Base-by-base conservation (phyloP, 2,329 filamentous ascomycete genomes). In the Helotiales sp. region DNA sequence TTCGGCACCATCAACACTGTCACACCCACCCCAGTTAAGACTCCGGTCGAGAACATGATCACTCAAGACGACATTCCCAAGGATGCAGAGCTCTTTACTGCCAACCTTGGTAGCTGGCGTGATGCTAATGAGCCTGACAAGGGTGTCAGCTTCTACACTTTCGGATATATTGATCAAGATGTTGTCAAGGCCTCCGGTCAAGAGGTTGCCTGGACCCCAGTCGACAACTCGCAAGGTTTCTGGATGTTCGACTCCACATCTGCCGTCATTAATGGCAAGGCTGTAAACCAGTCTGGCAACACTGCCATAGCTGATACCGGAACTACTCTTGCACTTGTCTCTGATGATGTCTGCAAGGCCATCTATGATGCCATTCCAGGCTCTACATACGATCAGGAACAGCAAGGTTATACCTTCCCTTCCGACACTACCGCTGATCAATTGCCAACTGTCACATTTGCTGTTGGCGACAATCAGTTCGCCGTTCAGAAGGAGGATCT, bases 231-330 rank as follows among this genome's bases (percentile, higher is more conserved):
- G 1, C 72, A 84, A 55, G 88, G 88, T 22, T 89, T 89, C 75
- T 91, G 87, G 88, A 75, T 81, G 70, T 83, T 90, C 69, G 69
- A 77, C 5, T 88, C 85, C 1, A 73, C 78, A 7, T 81, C 80
- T 0, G 79, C 79, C 22, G 78, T 77, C 0, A 75, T 91, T 61
- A 84, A 84, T 63, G 85, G 82, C 56, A 76, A 81, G 59, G 75
- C 74, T 1, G 71, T 86, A 27, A 49, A 72, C 1, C 76, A 80
- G 9, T 69, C 74, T 2, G 78, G 77, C 48, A 90, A 90, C 72
- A 85, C 76, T 29, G 86, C 87, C 47, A 89, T 91, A 63, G 84
- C 82, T 31, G 88, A 91, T 70, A 91, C 88, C 0, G 88, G 87
- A 55, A 90, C 87, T 29, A 88, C 87, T 0, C 79, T 91, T 50